Evolutionary conservation across 495 filamentous ascomycete species (phyloP), one percentile per base, ranked within the genome.

Genomic region (Parathielavia appendiculata): DNA sequence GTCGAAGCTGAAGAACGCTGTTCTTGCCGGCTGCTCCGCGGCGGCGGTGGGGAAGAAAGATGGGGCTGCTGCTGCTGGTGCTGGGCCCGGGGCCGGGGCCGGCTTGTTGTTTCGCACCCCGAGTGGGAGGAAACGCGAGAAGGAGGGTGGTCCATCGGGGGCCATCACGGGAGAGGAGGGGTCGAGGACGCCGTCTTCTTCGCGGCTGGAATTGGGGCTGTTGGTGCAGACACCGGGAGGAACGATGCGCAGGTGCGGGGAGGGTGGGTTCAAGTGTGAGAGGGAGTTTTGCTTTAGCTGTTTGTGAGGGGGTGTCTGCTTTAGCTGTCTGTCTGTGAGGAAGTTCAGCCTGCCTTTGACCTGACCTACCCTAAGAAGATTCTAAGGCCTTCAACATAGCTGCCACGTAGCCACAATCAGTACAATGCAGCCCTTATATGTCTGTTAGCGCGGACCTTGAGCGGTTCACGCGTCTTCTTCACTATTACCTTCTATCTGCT

Each of bases 271-370:
- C 44, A 63, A 62, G 32, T 81, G 77, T 52, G 71, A 71, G 10
- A 63, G 73, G 55, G 69, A 73, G 43, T 80, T 80, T 61, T 81
- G 79, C 62, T 76, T 81, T 62, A 70, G 70, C 4, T 81, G 78
- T 63, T 66, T 69, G n/a, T 71, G 51, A 64, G 26, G 26, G 26
- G 26, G 6, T 30, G n/a, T n/a, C n/a, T 30, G 26, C 3, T 30
- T 30, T 6, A 3, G 26, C 26, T 30, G 26, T 30, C 6, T 30
- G n/a, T 30, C 3, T 2, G 26, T 3, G 26, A 6, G 26, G 26
- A 30, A 30, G 26, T 3, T 30, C 26, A 30, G 26, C 6, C 26
- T 30, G 26, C 26, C 26, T 30, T 6, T 30, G 26, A 30, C 26
- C 3, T 30, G 26, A 30, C 26, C 6, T 30, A 6, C 2, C 26